A percentile compares a stretch with the other conserved stretches of the same genome.
These are phyloP conservation scores for Triticum dicoccoides DNA, from an alignment of 176 grass and related monocot species.

Conservation along the genomic window DNA sequence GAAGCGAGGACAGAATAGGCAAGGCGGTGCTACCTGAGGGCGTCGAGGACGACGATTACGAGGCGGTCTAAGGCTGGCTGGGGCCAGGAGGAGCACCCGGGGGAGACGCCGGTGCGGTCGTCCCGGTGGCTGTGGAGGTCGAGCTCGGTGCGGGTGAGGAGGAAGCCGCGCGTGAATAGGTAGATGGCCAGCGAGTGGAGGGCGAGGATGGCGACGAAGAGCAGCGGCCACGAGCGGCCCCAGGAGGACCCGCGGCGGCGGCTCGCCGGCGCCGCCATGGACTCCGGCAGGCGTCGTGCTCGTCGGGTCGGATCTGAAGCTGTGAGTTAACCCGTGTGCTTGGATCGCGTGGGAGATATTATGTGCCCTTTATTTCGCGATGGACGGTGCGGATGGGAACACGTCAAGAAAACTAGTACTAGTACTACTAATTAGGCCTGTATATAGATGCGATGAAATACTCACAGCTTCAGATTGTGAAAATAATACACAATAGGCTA, in stretches of 20 bases:
- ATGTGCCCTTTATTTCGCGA: background rate
- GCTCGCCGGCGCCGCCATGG: conserved; percentile 32
- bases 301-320: background rate
- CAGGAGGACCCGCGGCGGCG: background rate
- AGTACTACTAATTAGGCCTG: no score
- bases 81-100: conserved; percentile 52
- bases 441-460: no score
- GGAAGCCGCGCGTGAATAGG: conserved; percentile 97
- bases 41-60: conserved; percentile 77
- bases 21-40: conserved; percentile 48
- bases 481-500: no score
- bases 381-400: background rate
- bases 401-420: background rate
- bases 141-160: conserved; percentile 91
- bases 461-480: no score
- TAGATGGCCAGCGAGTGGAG: conserved; percentile 58
- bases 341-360: background rate
- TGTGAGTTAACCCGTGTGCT: background rate
- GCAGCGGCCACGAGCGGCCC: conserved; percentile 17
- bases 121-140: conserved; percentile 59
- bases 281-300: background rate
- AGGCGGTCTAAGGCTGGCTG: conserved; percentile 61
- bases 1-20: background rate
- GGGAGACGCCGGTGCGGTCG: conserved; percentile 43
- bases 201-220: conserved; percentile 54